Conservation (phyloP, 2,329 filamentous ascomycete genomes). For the Chalaropsis ovoidea region DNA sequence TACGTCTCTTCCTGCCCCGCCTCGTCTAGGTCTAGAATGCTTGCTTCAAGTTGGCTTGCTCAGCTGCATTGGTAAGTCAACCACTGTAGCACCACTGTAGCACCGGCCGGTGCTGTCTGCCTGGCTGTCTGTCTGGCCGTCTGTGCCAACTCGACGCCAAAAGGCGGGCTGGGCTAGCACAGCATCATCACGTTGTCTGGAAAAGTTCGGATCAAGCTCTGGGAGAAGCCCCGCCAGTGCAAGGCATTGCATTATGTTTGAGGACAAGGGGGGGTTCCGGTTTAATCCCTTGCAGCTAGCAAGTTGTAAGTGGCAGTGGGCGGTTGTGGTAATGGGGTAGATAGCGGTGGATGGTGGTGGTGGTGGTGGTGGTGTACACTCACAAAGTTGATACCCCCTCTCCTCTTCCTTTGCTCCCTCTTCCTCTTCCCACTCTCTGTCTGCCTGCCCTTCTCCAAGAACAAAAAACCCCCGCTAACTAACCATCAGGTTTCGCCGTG, state of each 20-base stretch:
- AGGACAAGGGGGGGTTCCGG: not conserved
- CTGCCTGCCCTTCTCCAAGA: too few species aligned
- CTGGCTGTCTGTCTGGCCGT: too few species aligned
- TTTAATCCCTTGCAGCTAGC: conserved; percentile 6
- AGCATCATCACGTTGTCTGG: not conserved
- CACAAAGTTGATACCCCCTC: not conserved
- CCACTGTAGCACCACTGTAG: too few species aligned
- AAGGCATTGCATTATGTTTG: not conserved
- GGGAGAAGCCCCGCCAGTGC: too few species aligned
- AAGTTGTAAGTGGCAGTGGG: not conserved
- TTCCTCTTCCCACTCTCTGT: too few species aligned
- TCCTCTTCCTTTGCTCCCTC: not conserved
- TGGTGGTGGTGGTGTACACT: not conserved
- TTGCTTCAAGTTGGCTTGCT: not conserved
- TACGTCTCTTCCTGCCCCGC: not conserved
- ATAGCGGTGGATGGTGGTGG: not conserved
- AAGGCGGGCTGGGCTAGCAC: not conserved
- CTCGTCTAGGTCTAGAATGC: conserved; percentile 8
- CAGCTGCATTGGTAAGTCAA: not conserved
- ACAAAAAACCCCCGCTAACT: too few species aligned
- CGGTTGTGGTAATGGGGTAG: too few species aligned
- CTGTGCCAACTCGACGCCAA: too few species aligned
- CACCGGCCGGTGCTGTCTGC: too few species aligned
- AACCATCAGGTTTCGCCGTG: conserved; percentile 2
- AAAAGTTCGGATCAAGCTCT: not conserved